Percentiles rank a stretch among this genome's conserved stretches.
These are phyloP conservation scores for Pleurostoma richardsiae DNA, from an alignment of 2,329 filamentous ascomycete species.

Conservation along the genomic window DNA sequence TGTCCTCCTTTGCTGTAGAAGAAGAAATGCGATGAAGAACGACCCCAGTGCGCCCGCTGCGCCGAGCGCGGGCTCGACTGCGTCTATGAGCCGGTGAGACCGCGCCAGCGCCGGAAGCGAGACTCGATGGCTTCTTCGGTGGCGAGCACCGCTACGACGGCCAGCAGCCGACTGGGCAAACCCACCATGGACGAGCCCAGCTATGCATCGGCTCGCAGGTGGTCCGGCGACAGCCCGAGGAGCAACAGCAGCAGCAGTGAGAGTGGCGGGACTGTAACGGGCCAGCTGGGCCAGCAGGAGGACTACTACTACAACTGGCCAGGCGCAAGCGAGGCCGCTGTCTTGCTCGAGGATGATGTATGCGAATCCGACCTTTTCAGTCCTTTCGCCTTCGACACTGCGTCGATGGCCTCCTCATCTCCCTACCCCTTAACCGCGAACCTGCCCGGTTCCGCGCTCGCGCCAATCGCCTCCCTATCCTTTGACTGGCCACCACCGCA, in stretches of 20 bases:
- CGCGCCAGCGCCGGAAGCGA: constrained; percentile 33
- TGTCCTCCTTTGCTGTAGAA: constrained; percentile 30
- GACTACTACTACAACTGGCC: constrained; percentile 4
- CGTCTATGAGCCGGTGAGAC: constrained; percentile 42
- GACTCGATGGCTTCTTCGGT: constrained; percentile 18
- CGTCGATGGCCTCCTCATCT: background rate
- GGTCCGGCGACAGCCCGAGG: background rate
- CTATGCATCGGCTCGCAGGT: background rate
- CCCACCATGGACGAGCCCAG: background rate
- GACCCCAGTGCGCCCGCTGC: constrained; percentile 46
- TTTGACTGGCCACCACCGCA: background rate
- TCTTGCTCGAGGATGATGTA: background rate
- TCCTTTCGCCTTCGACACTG: constrained; percentile 8
- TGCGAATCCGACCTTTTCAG: constrained; percentile 7
- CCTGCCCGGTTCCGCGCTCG: background rate
- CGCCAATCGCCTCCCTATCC: background rate
- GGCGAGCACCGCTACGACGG: background rate
- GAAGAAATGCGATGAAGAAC: constrained; percentile 52
- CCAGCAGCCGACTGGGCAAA: background rate
- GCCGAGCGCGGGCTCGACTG: constrained; percentile 42
- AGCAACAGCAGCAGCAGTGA: constrained; percentile 4
- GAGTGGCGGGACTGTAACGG: too few species aligned
- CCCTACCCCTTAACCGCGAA: constrained; percentile 1
- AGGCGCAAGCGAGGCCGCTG: background rate
- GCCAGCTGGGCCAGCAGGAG: background rate